These are phyloP conservation scores for Castanea crenata DNA, from an alignment of 306 rosid species.

Conservation along the genomic window DNA sequence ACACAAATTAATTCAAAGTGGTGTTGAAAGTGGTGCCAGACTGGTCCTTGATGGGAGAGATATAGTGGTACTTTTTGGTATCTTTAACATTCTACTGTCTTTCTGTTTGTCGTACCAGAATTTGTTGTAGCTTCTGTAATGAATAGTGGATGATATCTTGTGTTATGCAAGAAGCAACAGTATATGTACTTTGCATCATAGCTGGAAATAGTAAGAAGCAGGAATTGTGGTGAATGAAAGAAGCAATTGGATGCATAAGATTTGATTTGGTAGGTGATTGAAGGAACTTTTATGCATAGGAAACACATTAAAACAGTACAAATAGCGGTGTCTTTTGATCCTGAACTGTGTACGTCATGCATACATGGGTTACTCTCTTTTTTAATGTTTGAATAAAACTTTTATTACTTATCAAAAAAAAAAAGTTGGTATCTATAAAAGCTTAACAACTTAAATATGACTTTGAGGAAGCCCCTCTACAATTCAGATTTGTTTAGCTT, in stretches of 20 bases:
- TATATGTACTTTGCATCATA: neutral
- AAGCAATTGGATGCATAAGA: neutral
- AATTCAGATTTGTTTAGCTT: neutral
- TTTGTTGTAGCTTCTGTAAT: neutral
- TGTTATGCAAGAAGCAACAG: neutral
- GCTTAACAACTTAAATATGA: neutral
- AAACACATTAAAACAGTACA: neutral
- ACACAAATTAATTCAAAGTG: constrained; percentile 70
- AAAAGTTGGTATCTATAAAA: neutral
- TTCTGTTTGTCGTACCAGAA: neutral
- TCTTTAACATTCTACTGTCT: neutral
- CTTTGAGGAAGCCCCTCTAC: neutral
- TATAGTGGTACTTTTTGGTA: constrained; percentile 59
- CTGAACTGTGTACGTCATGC: too few species aligned
- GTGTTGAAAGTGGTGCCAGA: constrained; percentile 83
- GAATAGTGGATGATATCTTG: neutral
- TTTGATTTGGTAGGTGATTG: neutral
- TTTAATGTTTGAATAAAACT: too few species aligned
- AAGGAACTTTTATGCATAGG: neutral
- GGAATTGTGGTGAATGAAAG: neutral
- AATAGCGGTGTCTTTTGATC: neutral
- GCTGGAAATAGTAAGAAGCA: neutral
- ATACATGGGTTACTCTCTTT: too few species aligned
- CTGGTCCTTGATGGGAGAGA: constrained; percentile 78
- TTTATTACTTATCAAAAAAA: too few species aligned